These are phyloP conservation scores for Boletus speciosus DNA, from an alignment of 768 basidiomycete species.

Conservation along the genomic window DNA sequence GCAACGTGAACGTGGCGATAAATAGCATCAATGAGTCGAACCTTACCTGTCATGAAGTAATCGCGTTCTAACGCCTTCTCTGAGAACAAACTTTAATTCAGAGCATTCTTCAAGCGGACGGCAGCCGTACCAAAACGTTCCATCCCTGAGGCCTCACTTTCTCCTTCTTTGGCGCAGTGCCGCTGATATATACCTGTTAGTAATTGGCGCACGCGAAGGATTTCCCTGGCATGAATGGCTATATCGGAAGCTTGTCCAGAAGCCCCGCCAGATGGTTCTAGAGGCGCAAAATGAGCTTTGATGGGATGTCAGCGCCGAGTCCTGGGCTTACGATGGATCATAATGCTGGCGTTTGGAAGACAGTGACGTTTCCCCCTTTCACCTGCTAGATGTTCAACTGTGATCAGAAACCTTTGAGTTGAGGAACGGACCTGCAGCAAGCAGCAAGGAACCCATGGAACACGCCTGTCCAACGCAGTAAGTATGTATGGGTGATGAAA, in stretches of 20 bases:
- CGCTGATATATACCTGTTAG: constrained; percentile 87
- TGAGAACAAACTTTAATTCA: constrained; percentile 32
- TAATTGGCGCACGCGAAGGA: constrained; percentile 79
- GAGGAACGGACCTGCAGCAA: constrained; percentile 63
- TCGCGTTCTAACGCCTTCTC: constrained; percentile 90
- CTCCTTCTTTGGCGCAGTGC: constrained; percentile 71
- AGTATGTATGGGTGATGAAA: constrained; percentile 92
- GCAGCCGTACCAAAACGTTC: constrained; percentile 69
- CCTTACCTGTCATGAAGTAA: constrained; percentile 88
- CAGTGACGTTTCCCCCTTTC: constrained; percentile 89
- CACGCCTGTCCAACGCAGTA: constrained; percentile 95
- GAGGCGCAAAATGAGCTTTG: constrained; percentile 8
- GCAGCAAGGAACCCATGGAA: constrained; percentile 92
- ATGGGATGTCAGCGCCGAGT: not conserved
- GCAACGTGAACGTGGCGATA: constrained; percentile 22
- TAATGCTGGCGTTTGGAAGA: constrained; percentile 91
- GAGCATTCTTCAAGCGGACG: constrained; percentile 21
- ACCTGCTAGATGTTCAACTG: constrained; percentile 37
- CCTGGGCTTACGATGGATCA: constrained; percentile 85
- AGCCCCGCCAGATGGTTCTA: constrained; percentile 96
- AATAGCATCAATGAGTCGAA: constrained; percentile 6
- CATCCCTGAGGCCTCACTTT: constrained; percentile 60
- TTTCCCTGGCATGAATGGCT: constrained; percentile 96
- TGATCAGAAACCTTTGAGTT: constrained; percentile 6
- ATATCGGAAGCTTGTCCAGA: constrained; percentile 96